Percentiles rank a stretch among this genome's conserved stretches.
Evolutionary conservation across 306 rosid genomes (phyloP).

Genomic region (Cucumis melo): DNA sequence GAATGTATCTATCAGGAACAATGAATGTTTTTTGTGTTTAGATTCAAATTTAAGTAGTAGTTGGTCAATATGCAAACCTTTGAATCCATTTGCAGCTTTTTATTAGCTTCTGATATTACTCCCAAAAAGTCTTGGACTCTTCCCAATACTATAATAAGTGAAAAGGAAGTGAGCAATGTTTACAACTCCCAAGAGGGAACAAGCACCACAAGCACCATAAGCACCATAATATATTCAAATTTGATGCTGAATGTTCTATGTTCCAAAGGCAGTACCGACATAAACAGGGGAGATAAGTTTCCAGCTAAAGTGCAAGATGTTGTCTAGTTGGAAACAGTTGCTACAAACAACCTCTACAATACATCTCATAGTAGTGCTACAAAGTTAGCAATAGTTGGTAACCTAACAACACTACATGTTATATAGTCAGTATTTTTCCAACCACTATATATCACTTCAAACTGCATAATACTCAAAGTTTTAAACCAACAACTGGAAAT

Average conservation of each 20-base stretch:
- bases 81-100: conserved; percentile 35
- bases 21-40: not conserved
- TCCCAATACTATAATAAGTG: conserved; percentile 28
- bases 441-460: not conserved
- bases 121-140: conserved; percentile 47
- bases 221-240: not conserved
- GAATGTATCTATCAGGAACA: not conserved
- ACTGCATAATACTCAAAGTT: not conserved
- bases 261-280: not conserved
- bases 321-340: not conserved
- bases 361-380: not conserved
- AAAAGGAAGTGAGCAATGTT: not conserved
- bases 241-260: not conserved
- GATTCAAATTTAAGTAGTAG: not conserved
- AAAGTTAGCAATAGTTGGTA: not conserved
- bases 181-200: not conserved
- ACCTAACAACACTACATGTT: not conserved
- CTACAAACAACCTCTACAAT: not conserved
- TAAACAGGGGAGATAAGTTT: not conserved
- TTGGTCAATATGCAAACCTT: conserved; percentile 38
- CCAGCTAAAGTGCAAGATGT: not conserved
- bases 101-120: conserved; percentile 68
- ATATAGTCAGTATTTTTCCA: not conserved
- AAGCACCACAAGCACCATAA: not conserved
- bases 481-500: not conserved